Base-by-base conservation (phyloP, 805 yeast species). In the Cephaloascus fragrans region DNA sequence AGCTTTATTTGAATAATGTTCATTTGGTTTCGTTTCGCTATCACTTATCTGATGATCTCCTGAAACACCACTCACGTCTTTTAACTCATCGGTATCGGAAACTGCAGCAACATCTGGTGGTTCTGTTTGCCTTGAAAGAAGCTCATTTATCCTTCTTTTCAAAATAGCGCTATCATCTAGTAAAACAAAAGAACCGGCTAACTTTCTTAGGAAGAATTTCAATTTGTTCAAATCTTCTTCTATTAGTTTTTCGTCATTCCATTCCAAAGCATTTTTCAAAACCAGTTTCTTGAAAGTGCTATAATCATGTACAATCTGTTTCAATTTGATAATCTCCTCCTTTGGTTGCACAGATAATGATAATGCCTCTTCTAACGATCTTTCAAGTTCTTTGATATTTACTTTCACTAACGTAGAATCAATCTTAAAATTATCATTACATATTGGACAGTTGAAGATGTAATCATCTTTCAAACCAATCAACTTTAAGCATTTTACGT, bases 401-500 rank as follows among this genome's bases (percentile, higher is more conserved):
- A 17, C 8, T 14, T 34, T 18, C 8, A 12, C n/a, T 16, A 34
- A n/a, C 5, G 8, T 17, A 9, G 19, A 9, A 8, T 17, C 36
- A n/a, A 14, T 17, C 19, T 34, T 17, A 23, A 17, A 34, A 8
- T 5, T 14, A 37, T 50, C 52, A 15, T 47, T 50, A 31, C 33
- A 31, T 14, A 31, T 16, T 6, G 33, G 33, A 31, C 33, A 31
- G n/a, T 31, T n/a, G 33, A 31, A 31, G 8, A 16, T n/a, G 15
- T 16, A 14, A 14, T 31, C 43, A 43, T 44, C 61, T 23, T 23
- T 23, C 28, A 23, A 23, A 57, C 14, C 53, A 45, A 2, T 60
- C 20, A 64, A 50, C 37, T 68, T 69, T 34, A 81, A 62, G 55
- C 89, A 82, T 14, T 56, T 57, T 35, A 71, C 68, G 51, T 82